phyloP scores from a whole-genome alignment of 495 filamentous ascomycete genomes.

The Aspergillus ellipticus region DNA sequence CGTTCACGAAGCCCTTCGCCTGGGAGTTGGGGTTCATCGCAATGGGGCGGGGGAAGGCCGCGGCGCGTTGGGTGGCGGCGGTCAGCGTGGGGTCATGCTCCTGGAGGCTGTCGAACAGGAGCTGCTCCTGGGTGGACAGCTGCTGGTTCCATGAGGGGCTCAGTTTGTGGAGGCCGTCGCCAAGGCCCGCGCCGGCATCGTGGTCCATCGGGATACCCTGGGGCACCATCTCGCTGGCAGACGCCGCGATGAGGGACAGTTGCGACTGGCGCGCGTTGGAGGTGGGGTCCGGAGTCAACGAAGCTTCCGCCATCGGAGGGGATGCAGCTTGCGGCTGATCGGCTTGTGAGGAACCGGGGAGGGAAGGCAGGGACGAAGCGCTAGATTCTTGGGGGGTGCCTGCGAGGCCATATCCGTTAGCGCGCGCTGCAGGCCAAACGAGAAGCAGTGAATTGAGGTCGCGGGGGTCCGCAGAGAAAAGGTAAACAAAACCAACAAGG shows the following conservation, averaged over 20 bases:
- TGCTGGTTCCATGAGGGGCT: constrained; percentile 36
- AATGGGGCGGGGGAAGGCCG: constrained; percentile 49
- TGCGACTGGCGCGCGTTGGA: constrained; percentile 44
- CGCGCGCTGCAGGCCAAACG: constrained; percentile 1
- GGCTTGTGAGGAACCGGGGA: constrained; percentile 29
- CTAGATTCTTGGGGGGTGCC: constrained; percentile 30
- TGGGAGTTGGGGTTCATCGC: constrained; percentile 53
- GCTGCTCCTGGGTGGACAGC: constrained; percentile 42
- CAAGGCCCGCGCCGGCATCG: constrained; percentile 23
- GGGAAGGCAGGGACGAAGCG: constrained; percentile 30
- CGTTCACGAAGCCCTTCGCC: constrained; percentile 55
- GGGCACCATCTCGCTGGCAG: constrained; percentile 47
- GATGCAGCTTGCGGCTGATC: constrained; percentile 38
- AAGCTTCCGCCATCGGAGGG: constrained; percentile 35
- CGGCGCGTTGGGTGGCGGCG: constrained; percentile 43
- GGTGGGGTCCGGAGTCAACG: constrained; percentile 37
- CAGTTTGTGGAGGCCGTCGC: constrained; percentile 35
- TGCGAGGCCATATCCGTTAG: constrained; percentile 21
- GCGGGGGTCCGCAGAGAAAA: not conserved
- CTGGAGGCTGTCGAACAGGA: constrained; percentile 45
- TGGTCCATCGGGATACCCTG: constrained; percentile 41
- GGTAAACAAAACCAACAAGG: not conserved
- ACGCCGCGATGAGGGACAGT: constrained; percentile 48
- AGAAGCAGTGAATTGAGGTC: constrained; percentile 1
- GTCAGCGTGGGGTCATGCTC: constrained; percentile 45